A percentile compares a stretch with the other conserved stretches of the same genome.
These are phyloP conservation scores for Torrubiella hemipterigena DNA, from an alignment of 2,329 filamentous ascomycete species.

Conservation along the genomic window DNA sequence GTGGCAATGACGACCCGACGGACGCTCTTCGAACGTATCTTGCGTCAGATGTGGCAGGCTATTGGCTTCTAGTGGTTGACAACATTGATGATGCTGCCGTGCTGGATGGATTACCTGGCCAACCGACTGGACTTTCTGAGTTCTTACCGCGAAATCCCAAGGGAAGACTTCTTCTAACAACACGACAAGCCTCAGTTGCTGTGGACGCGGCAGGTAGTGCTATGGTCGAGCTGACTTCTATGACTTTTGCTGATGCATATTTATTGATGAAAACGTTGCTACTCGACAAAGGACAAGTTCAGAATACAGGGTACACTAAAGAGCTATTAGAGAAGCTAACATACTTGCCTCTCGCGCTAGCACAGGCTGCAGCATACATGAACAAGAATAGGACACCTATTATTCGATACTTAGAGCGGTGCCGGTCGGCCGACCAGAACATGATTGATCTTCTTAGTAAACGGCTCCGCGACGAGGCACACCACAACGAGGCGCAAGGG, in stretches of 20 bases:
- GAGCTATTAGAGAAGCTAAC: conserved; percentile 14
- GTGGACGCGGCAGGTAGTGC: conserved; percentile 12
- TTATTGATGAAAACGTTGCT: conserved; percentile 2
- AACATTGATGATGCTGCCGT: conserved; percentile 26
- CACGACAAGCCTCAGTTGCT: conserved; percentile 18
- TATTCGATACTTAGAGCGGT: conserved; percentile 19
- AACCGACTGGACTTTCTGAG: conserved; percentile 10
- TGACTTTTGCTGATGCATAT: conserved; percentile 2
- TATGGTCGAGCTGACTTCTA: conserved; percentile 10
- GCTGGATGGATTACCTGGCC: conserved; percentile 8
- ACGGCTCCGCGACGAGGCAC: conserved; percentile 21
- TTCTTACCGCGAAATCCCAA: conserved; percentile 17
- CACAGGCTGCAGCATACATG: conserved; percentile 28
- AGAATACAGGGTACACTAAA: conserved; percentile 1
- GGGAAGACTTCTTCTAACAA: conserved; percentile 23
- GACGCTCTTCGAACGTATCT: conserved; percentile 42
- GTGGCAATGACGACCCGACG: conserved; percentile 42
- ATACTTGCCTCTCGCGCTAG: conserved; percentile 25
- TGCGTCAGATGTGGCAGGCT: conserved; percentile 13
- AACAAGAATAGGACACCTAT: conserved; percentile 16
- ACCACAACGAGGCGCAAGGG: conserved; percentile 18
- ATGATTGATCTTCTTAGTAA: conserved; percentile 3
- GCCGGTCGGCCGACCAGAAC: conserved; percentile 18
- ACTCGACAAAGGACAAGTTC: conserved; percentile 2
- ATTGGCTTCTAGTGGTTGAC: conserved; percentile 25